phyloP scores from a whole-genome alignment of 1,139 yeast species.

The Diutina rugosa region DNA sequence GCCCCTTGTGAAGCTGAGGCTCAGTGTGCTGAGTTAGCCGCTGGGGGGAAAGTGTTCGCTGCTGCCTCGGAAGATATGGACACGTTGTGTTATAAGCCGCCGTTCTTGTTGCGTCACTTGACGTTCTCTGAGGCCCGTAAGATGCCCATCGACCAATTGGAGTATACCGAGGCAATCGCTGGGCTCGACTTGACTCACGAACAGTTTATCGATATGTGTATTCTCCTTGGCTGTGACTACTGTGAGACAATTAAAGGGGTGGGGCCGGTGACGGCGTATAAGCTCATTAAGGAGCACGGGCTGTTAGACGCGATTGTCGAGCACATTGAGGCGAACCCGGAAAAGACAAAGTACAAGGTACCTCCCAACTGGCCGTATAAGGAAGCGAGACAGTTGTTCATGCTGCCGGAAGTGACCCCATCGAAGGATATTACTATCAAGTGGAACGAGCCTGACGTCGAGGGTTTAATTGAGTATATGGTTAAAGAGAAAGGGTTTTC shows the following conservation, averaged over 20 bases:
- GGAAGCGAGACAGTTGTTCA: slow-evolving; percentile 75
- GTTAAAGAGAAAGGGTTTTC: slow-evolving; percentile 75
- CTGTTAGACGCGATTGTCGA: slow-evolving; percentile 68
- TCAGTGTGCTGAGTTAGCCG: slow-evolving; percentile 90
- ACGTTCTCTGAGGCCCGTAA: slow-evolving; percentile 92
- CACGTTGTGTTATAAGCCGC: slow-evolving; percentile 84
- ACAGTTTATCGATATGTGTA: slow-evolving; percentile 84
- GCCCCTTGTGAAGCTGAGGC: slow-evolving; percentile 99
- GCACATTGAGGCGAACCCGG: slow-evolving; percentile 44
- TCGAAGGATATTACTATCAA: slow-evolving; percentile 53
- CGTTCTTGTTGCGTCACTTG: slow-evolving; percentile 70
- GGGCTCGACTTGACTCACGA: slow-evolving; percentile 61
- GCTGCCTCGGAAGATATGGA: slow-evolving; percentile 99
- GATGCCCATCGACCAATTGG: slow-evolving; percentile 81
- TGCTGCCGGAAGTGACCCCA: slow-evolving; percentile 64
- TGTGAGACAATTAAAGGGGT: slow-evolving; percentile 91
- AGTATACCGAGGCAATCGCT: slow-evolving; percentile 53
- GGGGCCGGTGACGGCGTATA: slow-evolving; percentile 90
- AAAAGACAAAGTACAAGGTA: slow-evolving; percentile 57
- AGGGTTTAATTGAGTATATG: slow-evolving; percentile 59
- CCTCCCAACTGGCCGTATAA: slow-evolving; percentile 94
- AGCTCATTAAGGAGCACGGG: slow-evolving; percentile 77
- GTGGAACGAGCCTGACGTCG: slow-evolving; percentile 73
- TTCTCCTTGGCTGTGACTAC: slow-evolving; percentile 90
- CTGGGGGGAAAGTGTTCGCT: slow-evolving; percentile 81